Evolutionary conservation across 1,284 basidiomycete species (phyloP).

Genomic region (Papiliotrema laurentii): DNA sequence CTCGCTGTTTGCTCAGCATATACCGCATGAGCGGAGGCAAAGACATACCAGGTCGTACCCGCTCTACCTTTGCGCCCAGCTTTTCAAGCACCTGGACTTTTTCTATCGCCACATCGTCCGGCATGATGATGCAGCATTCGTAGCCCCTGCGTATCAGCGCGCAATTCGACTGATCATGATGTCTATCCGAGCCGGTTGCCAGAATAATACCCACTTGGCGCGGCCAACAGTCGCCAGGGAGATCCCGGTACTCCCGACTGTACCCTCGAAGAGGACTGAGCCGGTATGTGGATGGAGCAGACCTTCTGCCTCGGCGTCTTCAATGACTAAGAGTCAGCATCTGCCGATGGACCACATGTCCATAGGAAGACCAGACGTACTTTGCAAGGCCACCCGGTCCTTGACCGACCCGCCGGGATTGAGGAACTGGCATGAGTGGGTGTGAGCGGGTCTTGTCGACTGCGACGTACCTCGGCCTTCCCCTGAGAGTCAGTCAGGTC

Average conservation of each 20-base stretch:
- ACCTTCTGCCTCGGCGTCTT: conserved; percentile 83
- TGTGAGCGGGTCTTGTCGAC: too few species aligned
- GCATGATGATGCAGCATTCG: conserved; percentile 71
- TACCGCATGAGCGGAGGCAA: neutral
- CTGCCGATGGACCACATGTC: too few species aligned
- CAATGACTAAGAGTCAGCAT: conserved; percentile 62
- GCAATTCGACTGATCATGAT: neutral
- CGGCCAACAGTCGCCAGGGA: conserved; percentile 88
- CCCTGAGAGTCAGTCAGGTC: conserved; percentile 50
- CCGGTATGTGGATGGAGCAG: conserved; percentile 80
- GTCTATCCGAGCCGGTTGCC: too few species aligned
- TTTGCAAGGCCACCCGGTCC: conserved; percentile 87
- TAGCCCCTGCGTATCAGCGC: conserved; percentile 49
- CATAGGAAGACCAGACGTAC: conserved; percentile 54
- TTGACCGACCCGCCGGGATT: conserved; percentile 98
- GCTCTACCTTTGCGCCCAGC: conserved; percentile 81
- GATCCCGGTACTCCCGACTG: conserved; percentile 94
- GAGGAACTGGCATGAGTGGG: conserved; percentile 60
- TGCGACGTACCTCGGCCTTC: conserved; percentile 80
- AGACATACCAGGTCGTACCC: conserved; percentile 60
- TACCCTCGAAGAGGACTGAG: conserved; percentile 95
- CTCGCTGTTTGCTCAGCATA: conserved; percentile 53
- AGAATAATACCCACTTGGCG: conserved; percentile 65
- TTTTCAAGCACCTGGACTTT: conserved; percentile 76
- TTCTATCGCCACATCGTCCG: conserved; percentile 87